A percentile compares a stretch with the other conserved stretches of the same genome.
These are phyloP conservation scores for Rubus parviflorus DNA, from an alignment of 306 rosid genomes.

Conservation along the genomic window DNA sequence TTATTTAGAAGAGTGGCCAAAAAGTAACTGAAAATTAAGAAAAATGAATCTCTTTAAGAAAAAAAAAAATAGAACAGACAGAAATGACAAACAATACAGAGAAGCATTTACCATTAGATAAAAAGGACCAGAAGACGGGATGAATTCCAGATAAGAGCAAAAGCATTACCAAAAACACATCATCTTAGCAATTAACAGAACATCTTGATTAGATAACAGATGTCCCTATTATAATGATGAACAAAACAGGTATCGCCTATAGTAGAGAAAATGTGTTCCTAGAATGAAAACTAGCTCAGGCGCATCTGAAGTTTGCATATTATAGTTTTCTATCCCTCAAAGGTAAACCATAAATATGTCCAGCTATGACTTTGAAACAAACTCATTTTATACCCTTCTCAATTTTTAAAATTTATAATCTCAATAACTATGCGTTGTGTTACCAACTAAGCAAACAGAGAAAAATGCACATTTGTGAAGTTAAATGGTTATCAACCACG, in stretches of 20 bases:
- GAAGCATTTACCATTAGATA: not conserved
- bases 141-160: not conserved
- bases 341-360: not conserved
- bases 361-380: not conserved
- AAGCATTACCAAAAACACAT: not conserved
- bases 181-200: not conserved
- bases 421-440: not conserved
- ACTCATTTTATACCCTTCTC: not conserved
- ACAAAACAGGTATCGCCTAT: not conserved
- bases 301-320: not conserved
- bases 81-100: not conserved
- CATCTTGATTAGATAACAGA: not conserved
- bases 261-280: not conserved
- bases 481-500: not conserved
- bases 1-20: not conserved
- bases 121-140: not conserved
- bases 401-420: not conserved
- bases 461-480: not conserved
- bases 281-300: not conserved
- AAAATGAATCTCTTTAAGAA: not conserved
- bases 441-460: not conserved
- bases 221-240: not conserved
- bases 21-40: slow-evolving; percentile 2
- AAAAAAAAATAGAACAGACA: not conserved
- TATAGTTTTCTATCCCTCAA: not conserved